phyloP scores from a whole-genome alignment of 331 rosid genomes.

The Spiraea crenata region DNA sequence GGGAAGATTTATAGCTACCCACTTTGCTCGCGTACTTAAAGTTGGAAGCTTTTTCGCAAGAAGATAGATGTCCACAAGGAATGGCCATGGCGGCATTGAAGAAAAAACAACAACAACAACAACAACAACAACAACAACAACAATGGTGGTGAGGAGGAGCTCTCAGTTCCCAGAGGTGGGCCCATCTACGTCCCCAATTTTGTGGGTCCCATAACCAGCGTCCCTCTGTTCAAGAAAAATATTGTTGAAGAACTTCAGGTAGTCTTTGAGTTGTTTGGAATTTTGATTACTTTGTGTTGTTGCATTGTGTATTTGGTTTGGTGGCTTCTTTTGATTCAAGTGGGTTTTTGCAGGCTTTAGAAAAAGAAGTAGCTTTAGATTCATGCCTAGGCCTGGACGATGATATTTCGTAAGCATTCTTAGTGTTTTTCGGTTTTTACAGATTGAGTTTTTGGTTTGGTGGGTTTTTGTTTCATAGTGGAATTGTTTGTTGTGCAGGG shows the following conservation, averaged over 20 bases:
- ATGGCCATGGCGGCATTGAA: neutral
- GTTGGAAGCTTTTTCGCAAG: neutral
- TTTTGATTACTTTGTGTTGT: neutral
- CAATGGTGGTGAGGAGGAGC: constrained; percentile 20
- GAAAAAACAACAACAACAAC: too few species aligned
- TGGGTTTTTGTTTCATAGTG: neutral
- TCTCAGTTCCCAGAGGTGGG: constrained; percentile 69
- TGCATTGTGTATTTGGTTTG: neutral
- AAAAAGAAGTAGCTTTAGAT: constrained; percentile 43
- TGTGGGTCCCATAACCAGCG: constrained; percentile 52
- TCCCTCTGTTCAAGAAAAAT: constrained; percentile 47
- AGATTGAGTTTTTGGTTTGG: neutral
- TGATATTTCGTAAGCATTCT: constrained; percentile 51
- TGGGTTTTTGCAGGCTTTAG: constrained; percentile 43
- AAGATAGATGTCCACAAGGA: constrained; percentile 5
- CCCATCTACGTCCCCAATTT: constrained; percentile 67
- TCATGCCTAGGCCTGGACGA: constrained; percentile 31
- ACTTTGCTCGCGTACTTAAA: neutral
- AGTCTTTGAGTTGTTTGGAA: neutral
- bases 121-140: neutral
- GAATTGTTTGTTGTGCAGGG: constrained; percentile 36
- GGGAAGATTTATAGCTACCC: neutral
- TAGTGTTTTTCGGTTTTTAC: neutral
- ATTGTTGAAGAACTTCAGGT: constrained; percentile 63
- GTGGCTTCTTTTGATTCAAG: neutral